Evolutionary conservation across 2,329 filamentous ascomycete genomes (phyloP), one percentile per base, ranked within the genome.

Genomic region (Xylariaceae sp.): DNA sequence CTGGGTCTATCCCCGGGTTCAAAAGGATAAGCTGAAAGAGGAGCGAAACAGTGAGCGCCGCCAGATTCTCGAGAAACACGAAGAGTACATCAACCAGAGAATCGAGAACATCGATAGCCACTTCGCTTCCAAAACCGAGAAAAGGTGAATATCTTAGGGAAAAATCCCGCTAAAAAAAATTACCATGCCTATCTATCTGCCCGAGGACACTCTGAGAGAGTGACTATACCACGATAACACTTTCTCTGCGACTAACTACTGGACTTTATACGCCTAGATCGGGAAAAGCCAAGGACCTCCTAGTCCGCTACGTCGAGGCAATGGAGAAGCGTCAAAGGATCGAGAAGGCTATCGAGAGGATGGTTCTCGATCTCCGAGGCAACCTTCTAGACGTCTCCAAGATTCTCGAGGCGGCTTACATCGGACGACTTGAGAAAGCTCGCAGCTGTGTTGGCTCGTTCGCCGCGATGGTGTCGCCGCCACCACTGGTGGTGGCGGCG

Each of bases 111-210:
- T 58, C 18, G 37, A 37, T n/a, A 31, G 35, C 1, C 38, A 50
- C 37, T 52, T 49, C 31, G 31, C 41, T 7, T 32, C 41, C 2
- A 38, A 54, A 31, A 15, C 38, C 2, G 38, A 44, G 44, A 42
- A 51, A 23, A 48, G 37, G 55, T 55, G 43, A 46, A 47, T 26
- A 27, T n/a, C n/a, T n/a, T n/a, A n/a, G n/a, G n/a, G n/a, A n/a
- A n/a, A n/a, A n/a, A n/a, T n/a, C n/a, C n/a, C n/a, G n/a, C n/a
- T n/a, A n/a, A n/a, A n/a, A n/a, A n/a, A n/a, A n/a, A n/a, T n/a
- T n/a, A n/a, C n/a, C n/a, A n/a, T n/a, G n/a, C n/a, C n/a, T n/a
- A n/a, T n/a, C n/a, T n/a, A n/a, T n/a, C n/a, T n/a, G n/a, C n/a
- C n/a, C n/a, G n/a, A n/a, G n/a, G n/a, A n/a, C n/a, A n/a, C n/a